Evolutionary conservation across 2,329 filamentous ascomycete genomes (phyloP).

Genomic region (Ceratocystis colombiana): DNA sequence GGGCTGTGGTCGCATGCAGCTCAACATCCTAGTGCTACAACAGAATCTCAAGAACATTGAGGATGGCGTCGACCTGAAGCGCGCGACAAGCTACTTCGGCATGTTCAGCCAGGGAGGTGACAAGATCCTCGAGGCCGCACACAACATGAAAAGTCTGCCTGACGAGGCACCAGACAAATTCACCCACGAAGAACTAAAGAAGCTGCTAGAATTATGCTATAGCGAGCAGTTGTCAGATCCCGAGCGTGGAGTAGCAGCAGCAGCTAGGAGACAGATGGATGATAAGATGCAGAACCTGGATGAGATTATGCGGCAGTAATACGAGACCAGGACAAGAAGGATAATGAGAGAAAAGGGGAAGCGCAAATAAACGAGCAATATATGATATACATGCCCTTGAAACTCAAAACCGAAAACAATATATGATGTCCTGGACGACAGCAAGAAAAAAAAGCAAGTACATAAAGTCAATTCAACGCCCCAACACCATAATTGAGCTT

Average conservation of each 20-base stretch:
- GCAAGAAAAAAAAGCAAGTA: not conserved
- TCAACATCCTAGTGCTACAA: constrained; percentile 90
- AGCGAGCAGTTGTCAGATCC: constrained; percentile 56
- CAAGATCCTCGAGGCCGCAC: constrained; percentile 53
- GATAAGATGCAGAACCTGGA: constrained; percentile 60
- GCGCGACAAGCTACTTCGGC: constrained; percentile 57
- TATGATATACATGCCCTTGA: constrained; percentile 20
- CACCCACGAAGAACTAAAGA: constrained; percentile 57
- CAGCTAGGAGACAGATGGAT: constrained; percentile 58
- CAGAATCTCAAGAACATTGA: constrained; percentile 95
- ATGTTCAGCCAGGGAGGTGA: constrained; percentile 58
- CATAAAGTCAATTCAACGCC: constrained; percentile 20
- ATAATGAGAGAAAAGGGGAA: not conserved
- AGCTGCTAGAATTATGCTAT: constrained; percentile 55
- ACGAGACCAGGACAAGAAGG: constrained; percentile 23
- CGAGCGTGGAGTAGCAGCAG: constrained; percentile 55
- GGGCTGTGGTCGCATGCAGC: constrained; percentile 72
- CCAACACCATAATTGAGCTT: constrained; percentile 18
- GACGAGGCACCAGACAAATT: constrained; percentile 38
- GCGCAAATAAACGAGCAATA: constrained; percentile 16
- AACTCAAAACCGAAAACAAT: constrained; percentile 16
- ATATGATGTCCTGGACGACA: constrained; percentile 15
- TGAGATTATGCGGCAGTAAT: constrained; percentile 59
- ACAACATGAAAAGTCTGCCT: constrained; percentile 33
- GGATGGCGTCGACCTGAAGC: constrained; percentile 52